phyloP scores from a whole-genome alignment of 2,329 filamentous ascomycete genomes.

The Beauveria pseudobassiana region DNA sequence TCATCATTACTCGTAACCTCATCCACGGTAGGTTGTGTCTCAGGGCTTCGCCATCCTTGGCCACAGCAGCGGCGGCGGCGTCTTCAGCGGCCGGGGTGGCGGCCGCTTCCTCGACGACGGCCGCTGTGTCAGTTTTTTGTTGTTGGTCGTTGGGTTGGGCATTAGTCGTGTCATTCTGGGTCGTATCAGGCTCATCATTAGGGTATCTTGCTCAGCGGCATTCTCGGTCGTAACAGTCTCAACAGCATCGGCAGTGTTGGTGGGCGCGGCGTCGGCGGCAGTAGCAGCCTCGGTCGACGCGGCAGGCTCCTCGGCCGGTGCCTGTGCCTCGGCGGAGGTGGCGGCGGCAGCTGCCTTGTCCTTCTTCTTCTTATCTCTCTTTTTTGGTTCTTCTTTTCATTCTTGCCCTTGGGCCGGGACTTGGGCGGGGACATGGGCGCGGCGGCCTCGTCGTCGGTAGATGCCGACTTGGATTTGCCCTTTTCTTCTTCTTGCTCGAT shows the following conservation, averaged over 20 bases:
- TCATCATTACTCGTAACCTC: conserved; percentile 3
- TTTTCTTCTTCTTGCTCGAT: conserved; percentile 15
- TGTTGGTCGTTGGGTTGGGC: conserved; percentile 10
- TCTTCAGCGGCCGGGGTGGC: not conserved
- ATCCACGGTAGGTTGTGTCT: not conserved
- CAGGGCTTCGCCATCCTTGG: not conserved
- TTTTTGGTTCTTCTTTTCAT: conserved; percentile 19
- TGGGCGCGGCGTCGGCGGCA: not conserved
- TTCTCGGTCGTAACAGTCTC: conserved; percentile 8
- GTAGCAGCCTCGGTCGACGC: not conserved
- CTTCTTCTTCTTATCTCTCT: conserved; percentile 14
- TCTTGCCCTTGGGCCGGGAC: conserved; percentile 10
- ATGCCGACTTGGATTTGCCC: conserved; percentile 6
- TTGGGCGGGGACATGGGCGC: not conserved
- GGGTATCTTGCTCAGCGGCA: conserved; percentile 9
- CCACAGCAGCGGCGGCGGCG: not conserved
- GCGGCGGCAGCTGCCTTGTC: conserved; percentile 10
- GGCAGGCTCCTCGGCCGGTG: conserved; percentile 1
- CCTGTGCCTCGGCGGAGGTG: conserved; percentile 6
- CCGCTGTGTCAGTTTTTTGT: not conserved
- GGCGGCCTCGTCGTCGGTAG: not conserved
- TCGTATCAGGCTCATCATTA: conserved; percentile 13
- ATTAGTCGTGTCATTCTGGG: conserved; percentile 10
- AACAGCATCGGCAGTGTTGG: not conserved
- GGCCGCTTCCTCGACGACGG: conserved; percentile 2